Conservation (phyloP, 1,284 basidiomycete genomes). For the Thecaphora frezii region DNA sequence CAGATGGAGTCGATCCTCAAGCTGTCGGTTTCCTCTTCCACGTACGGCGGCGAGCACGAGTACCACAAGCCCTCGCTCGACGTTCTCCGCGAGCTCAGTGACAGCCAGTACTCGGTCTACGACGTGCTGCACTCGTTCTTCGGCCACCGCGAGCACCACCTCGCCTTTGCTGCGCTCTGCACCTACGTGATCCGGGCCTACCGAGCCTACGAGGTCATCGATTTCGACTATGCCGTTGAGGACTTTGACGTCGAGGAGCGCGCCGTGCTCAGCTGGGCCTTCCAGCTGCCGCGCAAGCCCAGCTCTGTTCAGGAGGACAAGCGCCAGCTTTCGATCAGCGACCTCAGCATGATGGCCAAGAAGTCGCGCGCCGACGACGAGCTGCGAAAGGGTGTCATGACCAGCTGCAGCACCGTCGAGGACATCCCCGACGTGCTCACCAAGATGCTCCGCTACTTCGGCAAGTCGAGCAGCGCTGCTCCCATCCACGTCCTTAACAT, state of each 20-base stretch:
- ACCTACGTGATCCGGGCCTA: constrained; percentile 95
- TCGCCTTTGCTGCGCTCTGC: constrained; percentile 88
- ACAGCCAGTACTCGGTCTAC: constrained; percentile 94
- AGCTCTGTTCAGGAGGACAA: constrained; percentile 45
- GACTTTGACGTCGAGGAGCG: constrained; percentile 67
- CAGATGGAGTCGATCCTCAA: constrained; percentile 96
- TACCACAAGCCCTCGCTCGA: constrained; percentile 71
- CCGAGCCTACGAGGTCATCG: constrained; percentile 87
- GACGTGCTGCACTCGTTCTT: constrained; percentile 97
- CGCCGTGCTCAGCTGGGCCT: constrained; percentile 57
- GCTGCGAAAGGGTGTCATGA: constrained; percentile 56
- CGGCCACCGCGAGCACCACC: constrained; percentile 68
- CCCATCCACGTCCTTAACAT: constrained; percentile 76
- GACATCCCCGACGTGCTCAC: constrained; percentile 49
- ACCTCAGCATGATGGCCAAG: constrained; percentile 46
- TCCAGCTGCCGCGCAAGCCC: constrained; percentile 64
- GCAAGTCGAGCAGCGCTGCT: constrained; percentile 11
- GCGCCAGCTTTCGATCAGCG: constrained; percentile 54
- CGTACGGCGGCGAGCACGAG: constrained; percentile 78
- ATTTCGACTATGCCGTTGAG: constrained; percentile 80
- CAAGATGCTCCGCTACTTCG: constrained; percentile 49
- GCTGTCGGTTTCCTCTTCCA: constrained; percentile 76
- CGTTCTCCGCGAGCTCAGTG: constrained; percentile 86
- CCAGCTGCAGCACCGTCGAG: constrained; percentile 43
- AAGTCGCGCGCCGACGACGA: constrained; percentile 33